Conservation (phyloP, 1,139 yeast species). For the Geotrichum restrictum region DNA sequence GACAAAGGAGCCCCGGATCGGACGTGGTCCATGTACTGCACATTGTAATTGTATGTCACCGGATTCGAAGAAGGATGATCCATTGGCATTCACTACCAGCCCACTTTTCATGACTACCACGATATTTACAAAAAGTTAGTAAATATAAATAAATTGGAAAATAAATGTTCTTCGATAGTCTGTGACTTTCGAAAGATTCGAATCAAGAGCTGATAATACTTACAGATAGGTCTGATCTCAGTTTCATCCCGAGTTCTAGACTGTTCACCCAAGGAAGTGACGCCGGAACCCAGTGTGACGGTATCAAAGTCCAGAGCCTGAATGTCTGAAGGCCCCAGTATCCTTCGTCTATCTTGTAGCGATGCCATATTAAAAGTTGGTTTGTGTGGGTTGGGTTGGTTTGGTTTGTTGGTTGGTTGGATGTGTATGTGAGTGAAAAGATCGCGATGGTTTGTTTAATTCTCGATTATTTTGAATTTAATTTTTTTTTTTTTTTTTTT, state of each 20-base stretch:
- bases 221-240: conserved; percentile 27
- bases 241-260: conserved; percentile 2
- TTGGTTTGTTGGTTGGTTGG: too few species aligned
- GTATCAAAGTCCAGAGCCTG: conserved; percentile 25
- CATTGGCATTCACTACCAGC: conserved; percentile 67
- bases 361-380: conserved; percentile 12
- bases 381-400: neutral
- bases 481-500: too few species aligned
- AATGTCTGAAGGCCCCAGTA: conserved; percentile 40
- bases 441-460: too few species aligned
- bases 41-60: conserved; percentile 61
- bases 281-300: conserved; percentile 3
- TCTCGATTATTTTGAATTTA: too few species aligned
- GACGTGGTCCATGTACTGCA: conserved; percentile 85
- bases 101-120: conserved; percentile 49
- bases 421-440: too few species aligned
- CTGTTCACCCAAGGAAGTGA: conserved; percentile 7
- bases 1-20: conserved; percentile 71
- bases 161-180: too few species aligned
- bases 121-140: conserved; percentile 26
- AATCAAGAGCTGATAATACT: too few species aligned
- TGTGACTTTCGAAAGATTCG: too few species aligned
- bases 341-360: conserved; percentile 37
- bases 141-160: too few species aligned
- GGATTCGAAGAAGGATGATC: conserved; percentile 75